Base-by-base conservation (phyloP, 2,329 filamentous ascomycete species). In the Sporothrix curviconia region DNA sequence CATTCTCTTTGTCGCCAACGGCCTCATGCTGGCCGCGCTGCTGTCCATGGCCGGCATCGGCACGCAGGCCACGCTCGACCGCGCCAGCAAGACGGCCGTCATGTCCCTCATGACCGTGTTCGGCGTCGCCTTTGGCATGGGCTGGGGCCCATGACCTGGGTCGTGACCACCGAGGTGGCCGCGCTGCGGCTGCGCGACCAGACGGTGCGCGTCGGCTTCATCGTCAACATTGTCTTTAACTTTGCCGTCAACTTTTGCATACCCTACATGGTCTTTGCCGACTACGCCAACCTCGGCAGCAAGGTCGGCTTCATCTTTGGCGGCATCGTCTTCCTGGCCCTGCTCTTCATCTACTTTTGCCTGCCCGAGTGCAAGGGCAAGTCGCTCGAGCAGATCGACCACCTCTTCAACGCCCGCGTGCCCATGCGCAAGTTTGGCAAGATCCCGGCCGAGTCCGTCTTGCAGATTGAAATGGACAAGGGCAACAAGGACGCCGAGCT, bases 21-120 rank as follows among this genome's bases (percentile, higher is more conserved):
- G 58, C 11, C 40, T 72, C 12, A 71, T 72, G 47, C 62, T 64
- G 1, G 59, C 58, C 5, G 63, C 63, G 4, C 62, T 72, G 2
- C 64, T 73, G 17, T 66, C 68, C 7, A 72, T 74, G 70, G 72
- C 69, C 24, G 70, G 66, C 2, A 62, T 74, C 9, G 72, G 71
- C 14, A 67, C 67, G 2, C 36, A 54, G 24, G 19, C 43, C 7
- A 1, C 54, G 11, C 42, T 52, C 40, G 4, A 25, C 37, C 1
- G 19, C n/a, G n/a, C 22, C 25, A 17, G 24, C 42, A 49, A 53
- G 28, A 17, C 15, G 1, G 55, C 37, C 55, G 46, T 57, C 55
- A 55, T 72, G 9, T 67, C 68, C 22, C 69, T 69, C 62, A 61
- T 69, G 40, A 66, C 64, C 17, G 36, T 74, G 6, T 71, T 67